phyloP scores from a whole-genome alignment of 2,329 filamentous ascomycete genomes.

The Pseudopyricularia cyperi region DNA sequence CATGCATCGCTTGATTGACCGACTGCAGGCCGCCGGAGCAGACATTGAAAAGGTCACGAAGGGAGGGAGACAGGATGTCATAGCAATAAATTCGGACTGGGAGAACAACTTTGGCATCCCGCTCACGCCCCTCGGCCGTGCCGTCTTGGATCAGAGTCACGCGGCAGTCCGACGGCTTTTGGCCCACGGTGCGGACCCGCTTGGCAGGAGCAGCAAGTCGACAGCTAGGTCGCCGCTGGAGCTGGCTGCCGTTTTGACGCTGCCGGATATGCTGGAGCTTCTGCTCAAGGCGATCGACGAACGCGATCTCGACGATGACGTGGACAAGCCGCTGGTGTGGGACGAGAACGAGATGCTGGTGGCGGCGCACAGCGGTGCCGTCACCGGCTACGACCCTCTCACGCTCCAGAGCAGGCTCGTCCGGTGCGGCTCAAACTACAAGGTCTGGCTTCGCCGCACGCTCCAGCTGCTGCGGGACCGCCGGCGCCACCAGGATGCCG shows the following conservation, averaged over 20 bases:
- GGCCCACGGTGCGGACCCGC: conserved; percentile 5
- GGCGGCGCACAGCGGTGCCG: conserved; percentile 1
- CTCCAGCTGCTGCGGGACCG: conserved; percentile 4
- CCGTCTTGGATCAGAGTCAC: conserved; percentile 6
- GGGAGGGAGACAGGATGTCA: conserved; percentile 1
- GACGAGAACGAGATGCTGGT: conserved; percentile 6
- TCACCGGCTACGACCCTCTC: conserved; percentile 5
- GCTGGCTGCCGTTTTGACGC: conserved; percentile 6
- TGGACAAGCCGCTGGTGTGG: neutral
- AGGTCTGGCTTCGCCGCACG: neutral
- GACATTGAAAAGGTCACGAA: conserved; percentile 5
- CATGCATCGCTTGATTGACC: conserved; percentile 4
- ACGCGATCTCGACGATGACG: neutral
- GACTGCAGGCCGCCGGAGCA: conserved; percentile 4
- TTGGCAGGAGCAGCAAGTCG: neutral
- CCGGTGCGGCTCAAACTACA: conserved; percentile 6
- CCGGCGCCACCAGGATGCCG: neutral
- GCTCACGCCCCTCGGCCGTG: conserved; percentile 5
- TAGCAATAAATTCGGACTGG: conserved; percentile 6
- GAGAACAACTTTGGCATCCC: conserved; percentile 4
- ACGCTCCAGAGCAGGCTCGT: conserved; percentile 6
- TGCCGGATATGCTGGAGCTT: conserved; percentile 7
- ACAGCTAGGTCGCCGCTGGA: conserved; percentile 4
- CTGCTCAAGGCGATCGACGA: conserved; percentile 3
- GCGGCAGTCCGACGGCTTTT: conserved; percentile 5